Evolutionary conservation across 768 basidiomycete genomes (phyloP), one percentile per base, ranked within the genome.

Genomic region (Pleurotus sapidus): DNA sequence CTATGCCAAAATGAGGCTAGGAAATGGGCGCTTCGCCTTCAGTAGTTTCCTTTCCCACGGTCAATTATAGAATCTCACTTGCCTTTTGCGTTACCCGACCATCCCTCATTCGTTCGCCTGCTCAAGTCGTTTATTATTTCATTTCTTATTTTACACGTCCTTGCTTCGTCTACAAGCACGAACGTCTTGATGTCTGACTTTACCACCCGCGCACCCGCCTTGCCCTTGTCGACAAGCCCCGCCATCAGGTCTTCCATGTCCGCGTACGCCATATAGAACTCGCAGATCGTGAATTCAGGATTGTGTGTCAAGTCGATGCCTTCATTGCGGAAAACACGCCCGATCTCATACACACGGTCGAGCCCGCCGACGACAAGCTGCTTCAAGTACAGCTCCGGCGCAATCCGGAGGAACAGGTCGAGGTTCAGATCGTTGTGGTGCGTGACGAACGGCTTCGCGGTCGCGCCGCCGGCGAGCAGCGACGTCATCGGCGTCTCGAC

Each of bases 261-360:
- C 58, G 97, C 97, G 65, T 98, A 98, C 27, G 97, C 96, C 96
- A 99, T 98, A 69, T 98, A 99, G 75, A 99, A 98, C 77, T 99
- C 96, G 82, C 96, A 98, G 75, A 98, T 96, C 4, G 93, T 92
- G 77, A 98, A 98, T 72, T 99, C 97, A 63, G 97, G 97, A 74
- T 99, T 99, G 73, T 99, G 97, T 15, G 97, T 99, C 62, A 99
- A 77, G 75, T 99, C 97, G 67, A 99, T 99, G 27, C 95, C 92
- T 71, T 99, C 97, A 72, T 98, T 99, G 47, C 97, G 81, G 83
- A 98, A 99, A 11, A 98, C 95, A 42, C 96, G 87, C 2, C 96
- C 97, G 60, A 99, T 98, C 74, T 99, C 97, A 73, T 93, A 99
- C 11, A 99, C 97, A 46, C 97, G 89, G 71, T 98, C 96, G 18